A percentile compares a stretch with the other conserved stretches of the same genome.
Conservation (phyloP, 768 basidiomycete species). For the Zangia roseola region DNA sequence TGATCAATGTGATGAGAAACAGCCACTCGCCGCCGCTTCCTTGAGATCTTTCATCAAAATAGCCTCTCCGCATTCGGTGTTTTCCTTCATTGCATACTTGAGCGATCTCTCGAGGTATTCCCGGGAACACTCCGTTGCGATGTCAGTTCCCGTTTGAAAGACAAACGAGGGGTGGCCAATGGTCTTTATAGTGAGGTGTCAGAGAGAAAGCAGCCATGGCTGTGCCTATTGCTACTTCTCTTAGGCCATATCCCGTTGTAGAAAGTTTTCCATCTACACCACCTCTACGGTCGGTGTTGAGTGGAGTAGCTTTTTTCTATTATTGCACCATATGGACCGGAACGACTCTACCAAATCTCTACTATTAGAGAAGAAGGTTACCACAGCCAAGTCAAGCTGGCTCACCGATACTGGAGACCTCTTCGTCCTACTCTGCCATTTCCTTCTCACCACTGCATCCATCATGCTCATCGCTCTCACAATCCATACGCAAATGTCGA, state of each 20-base stretch:
- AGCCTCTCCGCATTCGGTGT: too few relatives aligned
- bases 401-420: constrained; percentile 5
- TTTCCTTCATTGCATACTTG: constrained; percentile 1
- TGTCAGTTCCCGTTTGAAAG: constrained; percentile 6
- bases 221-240: too few relatives aligned
- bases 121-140: not conserved
- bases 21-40: constrained; percentile 5
- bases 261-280: too few relatives aligned
- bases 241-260: too few relatives aligned
- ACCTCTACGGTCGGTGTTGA: too few relatives aligned
- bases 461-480: constrained; percentile 5
- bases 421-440: constrained; percentile 6
- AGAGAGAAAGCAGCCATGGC: too few relatives aligned
- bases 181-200: too few relatives aligned
- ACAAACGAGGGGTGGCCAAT: too few relatives aligned
- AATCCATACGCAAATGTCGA: not conserved
- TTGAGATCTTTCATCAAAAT: constrained; percentile 4
- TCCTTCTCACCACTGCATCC: not conserved
- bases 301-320: too few relatives aligned
- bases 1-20: constrained; percentile 10
- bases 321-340: not conserved
- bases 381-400: not conserved
- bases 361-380: not conserved
- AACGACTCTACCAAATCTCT: not conserved
- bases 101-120: constrained; percentile 7